Evolutionary conservation across 192 early-diverging fungal genomes (phyloP).

Genomic region (Coemansia sp.): DNA sequence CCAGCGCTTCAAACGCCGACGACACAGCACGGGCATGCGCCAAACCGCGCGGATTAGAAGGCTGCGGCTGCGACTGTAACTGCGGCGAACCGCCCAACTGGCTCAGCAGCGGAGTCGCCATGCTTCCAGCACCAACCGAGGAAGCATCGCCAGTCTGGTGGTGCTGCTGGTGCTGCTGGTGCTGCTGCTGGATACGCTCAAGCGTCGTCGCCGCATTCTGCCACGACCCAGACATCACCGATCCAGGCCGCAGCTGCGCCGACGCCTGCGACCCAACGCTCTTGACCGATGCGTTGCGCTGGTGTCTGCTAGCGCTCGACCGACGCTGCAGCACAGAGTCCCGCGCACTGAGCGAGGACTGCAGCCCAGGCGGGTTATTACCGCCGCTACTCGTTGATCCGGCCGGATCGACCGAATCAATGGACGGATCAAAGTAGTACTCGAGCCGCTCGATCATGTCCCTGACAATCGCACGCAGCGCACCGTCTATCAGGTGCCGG

Average conservation of each 20-base stretch:
- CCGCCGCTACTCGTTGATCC: neutral
- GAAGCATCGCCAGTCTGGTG: neutral
- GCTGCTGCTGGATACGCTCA: constrained; percentile 6
- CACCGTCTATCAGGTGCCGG: constrained; percentile 31
- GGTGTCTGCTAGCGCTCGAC: constrained; percentile 37
- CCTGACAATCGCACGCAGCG: constrained; percentile 32
- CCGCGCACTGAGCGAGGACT: no score
- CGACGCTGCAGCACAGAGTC: constrained; percentile 4
- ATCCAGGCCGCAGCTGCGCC: constrained; percentile 28
- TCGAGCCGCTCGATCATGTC: constrained; percentile 51
- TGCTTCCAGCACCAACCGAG: neutral
- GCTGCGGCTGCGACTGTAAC: constrained; percentile 20
- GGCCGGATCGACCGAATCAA: constrained; percentile 12
- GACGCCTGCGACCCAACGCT: constrained; percentile 40
- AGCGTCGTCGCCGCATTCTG: constrained; percentile 8
- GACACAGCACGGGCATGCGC: constrained; percentile 48
- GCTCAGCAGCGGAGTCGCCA: neutral
- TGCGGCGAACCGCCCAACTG: constrained; percentile 13
- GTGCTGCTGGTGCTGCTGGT: neutral
- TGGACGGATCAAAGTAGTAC: constrained; percentile 47
- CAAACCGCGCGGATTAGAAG: constrained; percentile 27
- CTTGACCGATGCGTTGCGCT: constrained; percentile 29
- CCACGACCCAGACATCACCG: constrained; percentile 28
- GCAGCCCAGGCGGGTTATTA: no score
- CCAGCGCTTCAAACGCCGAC: constrained; percentile 45